These are phyloP conservation scores for Rhodotorula sp. DNA, from an alignment of 1,284 basidiomycete species.

Conservation along the genomic window DNA sequence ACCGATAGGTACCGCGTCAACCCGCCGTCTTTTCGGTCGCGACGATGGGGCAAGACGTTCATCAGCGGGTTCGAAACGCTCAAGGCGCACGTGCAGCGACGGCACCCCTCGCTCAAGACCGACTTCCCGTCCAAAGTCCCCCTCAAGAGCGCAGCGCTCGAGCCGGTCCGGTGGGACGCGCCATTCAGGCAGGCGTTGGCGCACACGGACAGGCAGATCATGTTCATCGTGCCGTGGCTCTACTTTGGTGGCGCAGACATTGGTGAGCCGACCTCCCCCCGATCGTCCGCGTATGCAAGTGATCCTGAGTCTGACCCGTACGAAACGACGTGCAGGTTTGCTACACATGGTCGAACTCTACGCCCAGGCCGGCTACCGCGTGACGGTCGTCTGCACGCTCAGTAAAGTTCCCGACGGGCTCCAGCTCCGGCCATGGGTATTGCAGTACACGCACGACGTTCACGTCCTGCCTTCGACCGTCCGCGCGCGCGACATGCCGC, in stretches of 20 bases:
- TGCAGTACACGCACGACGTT: slow-evolving; percentile 42
- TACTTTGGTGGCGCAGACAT: slow-evolving; percentile 38
- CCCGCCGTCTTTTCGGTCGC: slow-evolving; percentile 24
- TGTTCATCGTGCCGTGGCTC: slow-evolving; percentile 39
- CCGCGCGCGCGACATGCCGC: slow-evolving; percentile 32
- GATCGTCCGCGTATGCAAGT: accelerated
- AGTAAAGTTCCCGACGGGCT: slow-evolving; percentile 34
- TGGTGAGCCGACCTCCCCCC: slow-evolving; percentile 2
- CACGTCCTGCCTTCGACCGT: slow-evolving; percentile 38
- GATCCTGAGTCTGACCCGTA: neutral
- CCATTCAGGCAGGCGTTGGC: slow-evolving; percentile 30
- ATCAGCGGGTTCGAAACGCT: slow-evolving; percentile 25
- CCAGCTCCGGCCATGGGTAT: slow-evolving; percentile 34
- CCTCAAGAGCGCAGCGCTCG: slow-evolving; percentile 24
- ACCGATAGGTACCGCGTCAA: slow-evolving; percentile 40
- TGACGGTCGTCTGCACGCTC: slow-evolving; percentile 39
- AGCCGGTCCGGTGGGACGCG: slow-evolving; percentile 30
- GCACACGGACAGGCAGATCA: slow-evolving; percentile 30
- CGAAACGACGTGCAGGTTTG: slow-evolving; percentile 12
- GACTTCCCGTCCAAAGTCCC: slow-evolving; percentile 25
- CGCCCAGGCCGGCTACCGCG: slow-evolving; percentile 37
- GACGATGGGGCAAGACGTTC: slow-evolving; percentile 41
- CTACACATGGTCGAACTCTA: slow-evolving; percentile 39
- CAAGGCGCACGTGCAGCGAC: slow-evolving; percentile 26
- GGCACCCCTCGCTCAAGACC: slow-evolving; percentile 21